Base-by-base conservation (phyloP, 257 asterid genomes). In the Nicotiana undulata region DNA sequence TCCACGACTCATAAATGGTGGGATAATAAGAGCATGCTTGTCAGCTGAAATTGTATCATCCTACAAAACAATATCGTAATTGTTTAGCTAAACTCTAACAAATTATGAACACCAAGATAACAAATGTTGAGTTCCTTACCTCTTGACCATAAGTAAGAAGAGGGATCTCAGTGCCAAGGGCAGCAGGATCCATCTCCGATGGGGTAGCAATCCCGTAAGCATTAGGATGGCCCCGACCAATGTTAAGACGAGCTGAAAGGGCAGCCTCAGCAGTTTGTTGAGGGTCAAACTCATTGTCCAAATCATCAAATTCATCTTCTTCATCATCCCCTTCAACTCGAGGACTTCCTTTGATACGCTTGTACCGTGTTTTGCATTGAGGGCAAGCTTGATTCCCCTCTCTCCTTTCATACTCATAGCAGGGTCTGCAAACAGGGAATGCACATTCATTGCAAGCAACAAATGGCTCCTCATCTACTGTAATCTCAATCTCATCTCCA, bases 351-450 rank as follows among this genome's bases (percentile, higher is more conserved):
- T 92, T 95, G 17, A 95, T 83, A 29, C 98, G 96, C 87, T 93
- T 95, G 93, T 77, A 95, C 88, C 99, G 81, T 81, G 99, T 95
- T 89, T 93, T 95, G 90, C 99, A 95, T 82, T 95, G 99, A 86
- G 99, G 99, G 51, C 99, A 95, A 82, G 96, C 88, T 89, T 95
- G 97, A 87, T 91, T 95, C 63, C 99, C 99, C 80, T 95, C 99
- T 80, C 98, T 88, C 81, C 99, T 86, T 80, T 95, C 99, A 65
- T 93, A 93, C 80, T 93, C 98, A 83, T 93, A 93, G 88, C 98
- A 93, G 13, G 90, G 92, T 80, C 99, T 87, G 52, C 99, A 95
- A 81, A 90, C 84, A 20, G 97, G 94, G 84, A 92, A 92, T 53
- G 97, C 97, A 82, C 97, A 92, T 89, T 92, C 97, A 76, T 92